phyloP scores from a whole-genome alignment of 164 flowering plant species.

The Macadamia tetraphylla region DNA sequence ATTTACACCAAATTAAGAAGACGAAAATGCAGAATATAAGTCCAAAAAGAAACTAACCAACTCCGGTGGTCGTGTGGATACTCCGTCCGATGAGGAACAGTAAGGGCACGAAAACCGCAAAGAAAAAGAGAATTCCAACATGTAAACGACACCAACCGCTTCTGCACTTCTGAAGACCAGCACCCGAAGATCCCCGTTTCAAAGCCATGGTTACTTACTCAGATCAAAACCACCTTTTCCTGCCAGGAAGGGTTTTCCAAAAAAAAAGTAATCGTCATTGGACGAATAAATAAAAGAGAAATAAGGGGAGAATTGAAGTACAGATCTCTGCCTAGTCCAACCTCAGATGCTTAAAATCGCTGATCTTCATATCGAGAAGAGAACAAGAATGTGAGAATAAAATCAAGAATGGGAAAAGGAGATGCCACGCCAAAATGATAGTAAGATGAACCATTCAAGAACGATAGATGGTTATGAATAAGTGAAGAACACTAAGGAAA shows the following conservation, averaged over 20 bases:
- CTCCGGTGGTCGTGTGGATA: slow-evolving; percentile 14
- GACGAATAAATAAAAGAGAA: not conserved
- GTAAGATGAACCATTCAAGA: too few relatives aligned
- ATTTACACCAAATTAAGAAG: too few relatives aligned
- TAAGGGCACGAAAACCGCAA: slow-evolving; percentile 41
- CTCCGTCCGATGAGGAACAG: slow-evolving; percentile 54
- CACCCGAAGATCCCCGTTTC: slow-evolving; percentile 34
- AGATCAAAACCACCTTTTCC: slow-evolving; percentile 3
- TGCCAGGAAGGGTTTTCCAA: not conserved
- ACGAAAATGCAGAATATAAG: not conserved
- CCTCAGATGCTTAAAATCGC: not conserved
- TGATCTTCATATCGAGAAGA: too few relatives aligned
- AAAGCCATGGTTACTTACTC: slow-evolving; percentile 45
- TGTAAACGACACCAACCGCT: slow-evolving; percentile 37
- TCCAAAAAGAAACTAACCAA: slow-evolving; percentile 23
- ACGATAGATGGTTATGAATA: too few relatives aligned
- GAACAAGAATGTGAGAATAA: too few relatives aligned
- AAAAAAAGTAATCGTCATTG: not conserved
- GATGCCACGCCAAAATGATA: too few relatives aligned
- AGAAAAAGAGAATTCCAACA: slow-evolving; percentile 28
- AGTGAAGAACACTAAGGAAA: too few relatives aligned
- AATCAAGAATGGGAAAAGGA: too few relatives aligned
- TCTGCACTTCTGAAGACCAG: slow-evolving; percentile 23
- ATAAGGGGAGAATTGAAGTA: not conserved
- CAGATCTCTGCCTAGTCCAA: not conserved